Base-by-base conservation (phyloP, 257 asterid species). In the Jasminum sambac region DNA sequence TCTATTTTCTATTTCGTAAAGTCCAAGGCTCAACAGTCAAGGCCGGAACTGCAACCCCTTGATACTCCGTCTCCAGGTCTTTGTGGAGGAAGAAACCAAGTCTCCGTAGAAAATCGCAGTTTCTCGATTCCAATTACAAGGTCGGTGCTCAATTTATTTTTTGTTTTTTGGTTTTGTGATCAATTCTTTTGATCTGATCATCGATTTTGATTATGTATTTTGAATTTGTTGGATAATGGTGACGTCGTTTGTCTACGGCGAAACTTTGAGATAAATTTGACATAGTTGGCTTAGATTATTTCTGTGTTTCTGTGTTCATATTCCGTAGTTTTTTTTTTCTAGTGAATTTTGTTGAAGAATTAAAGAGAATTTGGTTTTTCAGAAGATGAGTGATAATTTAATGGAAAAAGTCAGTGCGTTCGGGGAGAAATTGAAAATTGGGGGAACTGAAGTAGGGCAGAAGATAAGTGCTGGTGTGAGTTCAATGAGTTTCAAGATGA, bases 401-500 rank as follows among this genome's bases (percentile, higher is more conserved):
- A 90, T 90, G 99, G 99, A 95, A 7, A 95, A 92, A 84, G 92
- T 95, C 71, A 90, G 59, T 38, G 87, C 96, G 41, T 68, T 95
- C 1, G 94, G 99, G 11, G 99, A 95, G 89, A 88, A 90, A 41
- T 81, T 95, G 89, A 95, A 87, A 89, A 89, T 91, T 46, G 98
- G 96, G 46, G 97, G 99, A 1, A 76, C 94, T 6, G 99, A 95
- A 77, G 97, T 90, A 46, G 86, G 99, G 77, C 97, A 92, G 64
- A 95, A 95, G 86, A 82, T 95, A 64, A 90, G 78, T 60, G 97
- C 97, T 26, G 98, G 99, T 43, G 65, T 92, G 91, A 92, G 90
- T 81, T 88, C 99, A 21, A 86, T 92, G 95, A 87, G 99, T 81
- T 85, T 86, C 89, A 95, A 92, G 78, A 86, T 95, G 98, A 95